Evolutionary conservation across 495 filamentous ascomycete genomes (phyloP), one percentile per base, ranked within the genome.

Genomic region (Beverwykella pulmonaria): DNA sequence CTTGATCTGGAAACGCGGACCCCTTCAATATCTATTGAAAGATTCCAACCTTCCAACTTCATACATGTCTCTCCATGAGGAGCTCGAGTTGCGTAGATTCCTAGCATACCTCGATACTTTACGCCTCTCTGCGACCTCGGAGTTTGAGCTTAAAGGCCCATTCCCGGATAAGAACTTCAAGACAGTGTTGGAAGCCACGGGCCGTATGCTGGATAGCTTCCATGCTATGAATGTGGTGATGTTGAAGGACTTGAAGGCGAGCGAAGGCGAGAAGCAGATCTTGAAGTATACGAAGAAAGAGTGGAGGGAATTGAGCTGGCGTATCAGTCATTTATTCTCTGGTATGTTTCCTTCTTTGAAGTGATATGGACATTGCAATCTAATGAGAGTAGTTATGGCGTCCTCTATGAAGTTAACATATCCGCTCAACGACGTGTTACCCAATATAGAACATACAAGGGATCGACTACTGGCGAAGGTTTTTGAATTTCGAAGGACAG

Each of bases 1-100:
- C n/a, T 80, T 98, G 19, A 90, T 97, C 59, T 98, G 94, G 94
- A 92, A 90, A 74, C 86, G 91, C n/a, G 92, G 94, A n/a, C 94
- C 94, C 0, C 80, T 98, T 17, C 87, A 89, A 1, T 84, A 83
- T 15, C 83, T 95, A 29, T 81, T 91, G 1, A 82, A 85, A 39
- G 79, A 78, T 19, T 75, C 32, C 36, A 48, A 49, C 34, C 57
- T 34, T 59, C 48, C 48, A 41, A 36, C 44, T 1, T 80, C 84
- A 10, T 97, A 96, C 74, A 90, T 96, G 82, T 88, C 87, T 66
- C 83, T 91, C 1, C 83, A 88, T 17, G 94, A 98, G 75, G 92
- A 93, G 74, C 82, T 90, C 10, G 79, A 84, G 44, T 76, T 89
- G 36, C 86, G 89, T 60, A 78, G 83, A 27, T 86, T 84, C 67